A percentile compares a stretch with the other conserved stretches of the same genome.
Conservation (phyloP, 23 red algal species). For the Porphyridium purpureum region DNA sequence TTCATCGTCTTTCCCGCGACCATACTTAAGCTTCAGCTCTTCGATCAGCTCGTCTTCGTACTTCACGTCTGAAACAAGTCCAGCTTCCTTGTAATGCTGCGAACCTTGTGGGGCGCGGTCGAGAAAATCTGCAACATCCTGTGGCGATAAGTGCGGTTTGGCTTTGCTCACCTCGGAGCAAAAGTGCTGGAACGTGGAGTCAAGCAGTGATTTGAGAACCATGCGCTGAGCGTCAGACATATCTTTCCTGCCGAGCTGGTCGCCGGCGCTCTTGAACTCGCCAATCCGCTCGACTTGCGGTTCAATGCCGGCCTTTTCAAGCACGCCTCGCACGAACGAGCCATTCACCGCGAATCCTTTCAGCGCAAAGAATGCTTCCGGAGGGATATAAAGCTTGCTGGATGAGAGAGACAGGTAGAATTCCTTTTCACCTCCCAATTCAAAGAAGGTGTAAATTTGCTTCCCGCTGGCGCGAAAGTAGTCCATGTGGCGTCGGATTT, state of each 20-base stretch:
- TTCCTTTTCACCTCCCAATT: conserved; percentile 57
- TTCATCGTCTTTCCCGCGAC: not conserved
- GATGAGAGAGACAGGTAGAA: conserved; percentile 54
- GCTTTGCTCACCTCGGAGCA: conserved; percentile 22
- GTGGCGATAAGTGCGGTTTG: conserved; percentile 1
- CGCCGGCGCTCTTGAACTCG: conserved; percentile 88
- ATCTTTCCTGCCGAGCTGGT: conserved; percentile 55
- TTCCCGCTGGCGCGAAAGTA: conserved; percentile 68
- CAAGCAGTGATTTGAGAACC: conserved; percentile 60
- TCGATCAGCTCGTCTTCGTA: conserved; percentile 77
- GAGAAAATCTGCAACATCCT: conserved; percentile 28
- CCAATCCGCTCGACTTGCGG: conserved; percentile 91
- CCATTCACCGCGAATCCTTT: conserved; percentile 59
- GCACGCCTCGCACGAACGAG: conserved; percentile 64
- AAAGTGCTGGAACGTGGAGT: conserved; percentile 37
- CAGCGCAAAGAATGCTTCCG: conserved; percentile 49
- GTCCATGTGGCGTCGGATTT: conserved; percentile 83
- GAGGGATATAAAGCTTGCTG: conserved; percentile 52
- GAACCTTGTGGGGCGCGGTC: conserved; percentile 44
- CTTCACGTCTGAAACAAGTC: conserved; percentile 34
- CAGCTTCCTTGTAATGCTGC: conserved; percentile 45
- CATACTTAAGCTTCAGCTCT: conserved; percentile 22
- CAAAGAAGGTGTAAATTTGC: conserved; percentile 46
- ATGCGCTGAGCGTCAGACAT: conserved; percentile 70
- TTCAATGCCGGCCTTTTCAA: conserved; percentile 87